These are phyloP conservation scores for Rosa chinensis DNA, from an alignment of 306 rosid genomes.

Conservation along the genomic window DNA sequence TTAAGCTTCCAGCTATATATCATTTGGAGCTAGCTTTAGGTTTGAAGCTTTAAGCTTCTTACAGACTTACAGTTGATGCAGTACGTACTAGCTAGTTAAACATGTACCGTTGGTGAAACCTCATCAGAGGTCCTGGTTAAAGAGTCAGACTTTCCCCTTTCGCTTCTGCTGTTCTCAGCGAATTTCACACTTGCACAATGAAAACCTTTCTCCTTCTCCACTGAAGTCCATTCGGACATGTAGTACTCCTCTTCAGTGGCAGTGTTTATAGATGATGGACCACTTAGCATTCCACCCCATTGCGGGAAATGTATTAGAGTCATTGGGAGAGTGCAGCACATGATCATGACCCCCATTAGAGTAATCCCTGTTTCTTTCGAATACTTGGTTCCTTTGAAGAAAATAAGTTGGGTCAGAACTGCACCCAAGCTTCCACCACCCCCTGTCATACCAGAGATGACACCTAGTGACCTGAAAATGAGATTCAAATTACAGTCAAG, in stretches of 20 bases:
- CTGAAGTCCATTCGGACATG: constrained; percentile 61
- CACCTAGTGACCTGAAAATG: constrained; percentile 34
- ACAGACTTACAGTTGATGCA: not conserved
- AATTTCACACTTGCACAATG: constrained; percentile 64
- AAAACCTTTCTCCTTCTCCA: constrained; percentile 57
- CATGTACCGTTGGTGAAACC: not conserved
- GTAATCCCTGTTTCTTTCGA: constrained; percentile 76
- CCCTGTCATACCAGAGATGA: constrained; percentile 84
- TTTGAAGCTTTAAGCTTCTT: not conserved
- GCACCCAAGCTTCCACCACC: constrained; percentile 93
- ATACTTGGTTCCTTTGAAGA: constrained; percentile 72
- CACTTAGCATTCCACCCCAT: constrained; percentile 85
- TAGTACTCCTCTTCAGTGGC: constrained; percentile 75
- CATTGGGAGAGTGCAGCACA: constrained; percentile 63
- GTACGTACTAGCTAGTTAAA: not conserved
- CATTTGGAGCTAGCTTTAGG: not conserved
- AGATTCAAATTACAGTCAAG: too few relatives aligned
- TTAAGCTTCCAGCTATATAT: too few relatives aligned
- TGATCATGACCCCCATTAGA: constrained; percentile 77
- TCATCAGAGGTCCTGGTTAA: constrained; percentile 29
- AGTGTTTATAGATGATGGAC: constrained; percentile 42
- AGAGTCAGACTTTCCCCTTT: constrained; percentile 42
- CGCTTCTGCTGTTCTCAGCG: constrained; percentile 67
- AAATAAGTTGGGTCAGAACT: constrained; percentile 68
- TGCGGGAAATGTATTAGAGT: constrained; percentile 63